Conservation (phyloP, 2,329 filamentous ascomycete genomes). For the Cytospora piceae region DNA sequence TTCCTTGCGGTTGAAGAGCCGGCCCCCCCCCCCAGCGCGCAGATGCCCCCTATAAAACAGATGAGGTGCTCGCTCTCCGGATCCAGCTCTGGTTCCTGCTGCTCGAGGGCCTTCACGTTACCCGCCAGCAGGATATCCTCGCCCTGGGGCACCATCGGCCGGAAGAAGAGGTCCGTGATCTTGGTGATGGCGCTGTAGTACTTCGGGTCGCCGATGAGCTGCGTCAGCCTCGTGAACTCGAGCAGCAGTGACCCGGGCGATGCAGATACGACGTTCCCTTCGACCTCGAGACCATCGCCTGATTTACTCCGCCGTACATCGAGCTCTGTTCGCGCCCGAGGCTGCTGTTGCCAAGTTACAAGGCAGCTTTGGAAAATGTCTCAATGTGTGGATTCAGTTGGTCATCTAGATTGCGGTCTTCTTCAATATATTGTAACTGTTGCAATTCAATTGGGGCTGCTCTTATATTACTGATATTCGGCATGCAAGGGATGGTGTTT, state of each 20-base stretch:
- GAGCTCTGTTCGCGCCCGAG: constrained; percentile 31
- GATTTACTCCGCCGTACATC: constrained; percentile 46
- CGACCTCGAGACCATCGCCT: constrained; percentile 40
- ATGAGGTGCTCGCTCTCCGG: constrained; percentile 59
- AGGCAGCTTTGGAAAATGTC: no score
- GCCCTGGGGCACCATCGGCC: constrained; percentile 62
- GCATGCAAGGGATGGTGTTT: no score
- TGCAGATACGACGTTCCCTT: constrained; percentile 47
- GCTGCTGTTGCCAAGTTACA: no score
- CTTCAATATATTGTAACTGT: no score
- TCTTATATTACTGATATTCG: no score
- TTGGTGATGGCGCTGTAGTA: constrained; percentile 71
- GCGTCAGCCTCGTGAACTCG: constrained; percentile 74
- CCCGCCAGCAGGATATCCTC: constrained; percentile 66
- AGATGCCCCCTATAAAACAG: constrained; percentile 74
- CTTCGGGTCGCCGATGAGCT: constrained; percentile 72
- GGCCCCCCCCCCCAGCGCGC: constrained; percentile 69
- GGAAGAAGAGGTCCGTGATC: constrained; percentile 70
- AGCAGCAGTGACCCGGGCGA: constrained; percentile 67
- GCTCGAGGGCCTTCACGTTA: constrained; percentile 35
- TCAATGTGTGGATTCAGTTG: no score
- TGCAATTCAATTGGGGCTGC: no score
- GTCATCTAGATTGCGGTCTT: no score
- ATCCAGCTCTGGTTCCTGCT: constrained; percentile 40
- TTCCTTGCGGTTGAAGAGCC: constrained; percentile 57